Base-by-base conservation (phyloP, 768 basidiomycete genomes). In the Suillus hirtellus region DNA sequence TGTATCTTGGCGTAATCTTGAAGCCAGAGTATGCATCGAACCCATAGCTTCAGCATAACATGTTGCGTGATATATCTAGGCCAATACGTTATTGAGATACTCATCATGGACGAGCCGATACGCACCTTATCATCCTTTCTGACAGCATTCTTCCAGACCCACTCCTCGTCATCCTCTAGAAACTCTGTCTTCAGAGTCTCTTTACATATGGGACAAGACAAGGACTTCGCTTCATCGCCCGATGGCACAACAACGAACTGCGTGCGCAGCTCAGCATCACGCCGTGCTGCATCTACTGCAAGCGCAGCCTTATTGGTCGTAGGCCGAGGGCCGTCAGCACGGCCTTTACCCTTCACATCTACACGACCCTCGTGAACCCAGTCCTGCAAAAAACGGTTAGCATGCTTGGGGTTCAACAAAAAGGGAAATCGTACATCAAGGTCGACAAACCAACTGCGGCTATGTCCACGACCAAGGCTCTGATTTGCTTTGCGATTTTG, bases 131-230 rank as follows among this genome's bases (percentile, higher is more conserved):
- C 91, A 67, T 96, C 93, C 65, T 89, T 88, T 75, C 82, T 86
- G 21, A 93, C 81, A 0, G 96, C 94, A 71, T 99, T 96, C 72
- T 84, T 86, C 95, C 95, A 99, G 14, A 97, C 90, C 96, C 96
- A 99, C 65, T 97, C 96, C 78, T 98, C 96, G 65, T 96, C 95
- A 55, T 97, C 96, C 73, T 98, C 95, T 62, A 89, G 76, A 73
- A 92, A 99, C 79, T 97, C 96, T 67, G 89, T 86, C 80, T 93
- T 92, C 75, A 98, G 82, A 62, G 75, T 76, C 76, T 99, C 96
- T 81, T 96, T 97, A 86, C 97, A 99, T 68, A 99, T 92, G 31
- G 95, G 95, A 81, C 96, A 99, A 66, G 89, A 86, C 69, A 93
- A 78, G 31, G 84, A 79, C 71, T 89, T 89, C 61, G 93, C 91